Evolutionary conservation across 139 green algal genomes (phyloP).

Genomic region (Chlamydomonas schloesseri): DNA sequence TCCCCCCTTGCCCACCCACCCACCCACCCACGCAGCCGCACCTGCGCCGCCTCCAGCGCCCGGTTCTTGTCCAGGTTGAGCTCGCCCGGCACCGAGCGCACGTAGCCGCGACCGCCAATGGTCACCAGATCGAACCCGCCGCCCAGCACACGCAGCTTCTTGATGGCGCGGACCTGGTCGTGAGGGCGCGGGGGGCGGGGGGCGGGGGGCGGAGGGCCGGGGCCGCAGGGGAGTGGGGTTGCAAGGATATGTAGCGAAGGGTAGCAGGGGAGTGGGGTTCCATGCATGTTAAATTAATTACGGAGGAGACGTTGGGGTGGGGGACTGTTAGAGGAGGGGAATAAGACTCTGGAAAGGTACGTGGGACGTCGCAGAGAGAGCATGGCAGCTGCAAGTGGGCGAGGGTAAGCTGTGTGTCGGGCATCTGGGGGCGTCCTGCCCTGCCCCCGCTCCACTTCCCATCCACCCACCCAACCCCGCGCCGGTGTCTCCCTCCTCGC

Average conservation of each 20-base stretch:
- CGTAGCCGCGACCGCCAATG: conserved; percentile 68
- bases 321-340: no score
- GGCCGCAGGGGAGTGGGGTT: not conserved
- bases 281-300: no score
- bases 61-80: conserved; percentile 88
- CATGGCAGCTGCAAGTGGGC: no score
- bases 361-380: no score
- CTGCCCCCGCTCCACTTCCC: no score
- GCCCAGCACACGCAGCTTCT: conserved; percentile 82
- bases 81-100: conserved; percentile 85
- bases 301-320: no score
- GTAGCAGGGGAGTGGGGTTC: not conserved
- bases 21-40: not conserved
- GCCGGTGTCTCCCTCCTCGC: no score
- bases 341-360: no score
- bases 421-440: no score
- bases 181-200: not conserved
- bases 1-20: no score
- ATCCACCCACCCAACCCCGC: no score
- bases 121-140: conserved; percentile 79
- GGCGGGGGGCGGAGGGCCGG: not conserved
- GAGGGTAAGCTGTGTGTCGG: no score
- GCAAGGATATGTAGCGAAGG: not conserved
- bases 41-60: conserved; percentile 80
- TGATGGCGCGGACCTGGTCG: conserved; percentile 72